Conservation (phyloP, 129 eudicot species). For the Smallanthus sonchifolius region DNA sequence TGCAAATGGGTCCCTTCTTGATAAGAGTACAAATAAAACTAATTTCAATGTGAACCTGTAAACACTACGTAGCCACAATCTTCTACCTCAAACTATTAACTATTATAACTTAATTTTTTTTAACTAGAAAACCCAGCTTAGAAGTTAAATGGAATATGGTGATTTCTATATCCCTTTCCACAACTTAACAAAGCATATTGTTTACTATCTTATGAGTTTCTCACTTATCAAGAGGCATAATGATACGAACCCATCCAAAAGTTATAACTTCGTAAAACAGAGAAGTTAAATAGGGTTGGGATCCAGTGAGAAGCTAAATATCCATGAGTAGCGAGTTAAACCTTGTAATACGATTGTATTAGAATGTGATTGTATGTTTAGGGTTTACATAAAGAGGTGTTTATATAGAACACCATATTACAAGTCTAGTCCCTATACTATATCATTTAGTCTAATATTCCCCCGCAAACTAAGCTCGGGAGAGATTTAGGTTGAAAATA, state of each 20-base stretch:
- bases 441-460: no score
- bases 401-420: no score
- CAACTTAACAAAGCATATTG: slow-evolving; percentile 1
- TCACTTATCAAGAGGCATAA: neutral
- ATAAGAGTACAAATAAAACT: neutral
- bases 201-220: neutral
- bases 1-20: neutral
- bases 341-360: no score
- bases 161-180: neutral
- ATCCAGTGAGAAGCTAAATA: neutral
- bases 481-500: no score
- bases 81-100: neutral
- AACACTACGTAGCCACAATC: neutral
- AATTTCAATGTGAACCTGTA: neutral
- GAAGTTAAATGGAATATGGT: neutral
- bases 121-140: neutral
- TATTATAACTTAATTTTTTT: neutral
- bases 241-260: neutral
- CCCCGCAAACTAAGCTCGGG: no score
- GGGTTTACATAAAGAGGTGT: no score
- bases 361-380: no score
- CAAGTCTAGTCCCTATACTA: no score
- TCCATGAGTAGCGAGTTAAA: neutral
- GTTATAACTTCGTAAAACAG: neutral
- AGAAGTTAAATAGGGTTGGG: neutral